Percentiles rank a stretch among this genome's conserved stretches.
phyloP scores from a whole-genome alignment of 805 yeast species.

The Cyberlindnera bimundalis region DNA sequence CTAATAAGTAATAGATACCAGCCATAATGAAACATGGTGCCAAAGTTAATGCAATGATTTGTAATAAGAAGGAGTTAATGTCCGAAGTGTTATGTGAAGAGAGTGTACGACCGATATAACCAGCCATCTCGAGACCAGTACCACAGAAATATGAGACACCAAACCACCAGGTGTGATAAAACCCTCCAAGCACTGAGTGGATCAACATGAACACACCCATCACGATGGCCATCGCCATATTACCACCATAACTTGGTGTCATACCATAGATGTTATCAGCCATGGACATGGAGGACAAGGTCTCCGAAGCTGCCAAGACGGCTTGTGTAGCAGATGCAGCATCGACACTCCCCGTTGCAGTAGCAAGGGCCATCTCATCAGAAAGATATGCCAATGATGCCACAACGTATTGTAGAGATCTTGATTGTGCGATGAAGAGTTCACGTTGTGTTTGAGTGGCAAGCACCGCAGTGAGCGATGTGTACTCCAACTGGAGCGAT shows the following conservation, averaged over 20 bases:
- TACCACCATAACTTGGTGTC: constrained; percentile 55
- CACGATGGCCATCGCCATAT: constrained; percentile 52
- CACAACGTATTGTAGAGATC: constrained; percentile 17
- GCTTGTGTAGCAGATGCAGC: constrained; percentile 1
- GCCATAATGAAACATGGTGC: constrained; percentile 86
- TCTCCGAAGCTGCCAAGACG: constrained; percentile 13
- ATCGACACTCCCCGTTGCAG: constrained; percentile 5
- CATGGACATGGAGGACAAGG: constrained; percentile 11
- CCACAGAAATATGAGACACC: constrained; percentile 55
- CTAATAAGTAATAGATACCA: constrained; percentile 70
- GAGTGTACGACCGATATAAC: constrained; percentile 59
- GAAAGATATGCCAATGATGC: constrained; percentile 18
- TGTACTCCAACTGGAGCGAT: constrained; percentile 14
- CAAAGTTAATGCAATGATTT: constrained; percentile 64
- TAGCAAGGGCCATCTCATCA: constrained; percentile 16
- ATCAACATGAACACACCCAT: constrained; percentile 44
- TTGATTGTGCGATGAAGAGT: constrained; percentile 15
- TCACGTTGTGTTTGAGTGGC: constrained; percentile 20
- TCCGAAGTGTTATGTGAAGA: constrained; percentile 38
- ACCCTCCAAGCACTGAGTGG: constrained; percentile 42
- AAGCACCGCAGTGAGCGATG: constrained; percentile 13
- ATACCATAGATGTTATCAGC: constrained; percentile 35
- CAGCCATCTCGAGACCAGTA: constrained; percentile 56
- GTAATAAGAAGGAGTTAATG: constrained; percentile 49
- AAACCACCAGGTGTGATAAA: constrained; percentile 61